These are phyloP conservation scores for Pythium guiyangense DNA, from an alignment of 352 stramenopile species.

Conservation along the genomic window DNA sequence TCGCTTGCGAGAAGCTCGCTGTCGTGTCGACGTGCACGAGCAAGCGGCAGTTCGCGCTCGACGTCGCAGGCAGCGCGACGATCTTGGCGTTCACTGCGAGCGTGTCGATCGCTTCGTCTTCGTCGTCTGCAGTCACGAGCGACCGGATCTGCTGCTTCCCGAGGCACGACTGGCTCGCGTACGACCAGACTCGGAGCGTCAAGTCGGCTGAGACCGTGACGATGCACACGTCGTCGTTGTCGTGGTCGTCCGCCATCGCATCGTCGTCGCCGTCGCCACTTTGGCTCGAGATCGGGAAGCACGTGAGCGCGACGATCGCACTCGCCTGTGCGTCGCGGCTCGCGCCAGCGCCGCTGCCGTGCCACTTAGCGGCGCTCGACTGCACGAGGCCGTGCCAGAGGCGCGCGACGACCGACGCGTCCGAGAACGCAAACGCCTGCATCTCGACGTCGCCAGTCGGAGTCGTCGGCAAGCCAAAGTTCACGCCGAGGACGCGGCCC, in stretches of 20 bases:
- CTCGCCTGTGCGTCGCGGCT: conserved; percentile 20
- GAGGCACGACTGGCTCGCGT: conserved; percentile 53
- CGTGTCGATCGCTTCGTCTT: conserved; percentile 30
- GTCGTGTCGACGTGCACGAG: conserved; percentile 66
- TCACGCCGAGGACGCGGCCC: conserved; percentile 59
- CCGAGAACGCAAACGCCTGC: conserved; percentile 67
- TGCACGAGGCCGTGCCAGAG: conserved; percentile 68
- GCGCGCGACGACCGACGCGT: conserved; percentile 64
- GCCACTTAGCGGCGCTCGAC: conserved; percentile 30
- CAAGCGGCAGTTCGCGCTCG: conserved; percentile 55
- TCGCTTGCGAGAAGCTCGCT: conserved; percentile 43
- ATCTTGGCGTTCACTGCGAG: conserved; percentile 58
- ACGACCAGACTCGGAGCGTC: conserved; percentile 65
- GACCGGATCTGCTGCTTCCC: conserved; percentile 53
- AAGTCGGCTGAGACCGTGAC: conserved; percentile 67
- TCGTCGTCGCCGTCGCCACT: neutral
- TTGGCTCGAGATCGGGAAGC: conserved; percentile 49
- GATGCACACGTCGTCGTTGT: conserved; percentile 60
- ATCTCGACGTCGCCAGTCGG: conserved; percentile 19
- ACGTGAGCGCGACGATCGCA: conserved; percentile 54
- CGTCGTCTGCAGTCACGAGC: conserved; percentile 28
- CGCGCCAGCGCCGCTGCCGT: conserved; percentile 16
- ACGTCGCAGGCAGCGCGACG: conserved; percentile 43
- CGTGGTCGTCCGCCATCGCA: conserved; percentile 17
- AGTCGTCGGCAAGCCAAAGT: conserved; percentile 52